These are phyloP conservation scores for Phytophthora fragariaefolia DNA, from an alignment of 352 stramenopile species.

Conservation along the genomic window DNA sequence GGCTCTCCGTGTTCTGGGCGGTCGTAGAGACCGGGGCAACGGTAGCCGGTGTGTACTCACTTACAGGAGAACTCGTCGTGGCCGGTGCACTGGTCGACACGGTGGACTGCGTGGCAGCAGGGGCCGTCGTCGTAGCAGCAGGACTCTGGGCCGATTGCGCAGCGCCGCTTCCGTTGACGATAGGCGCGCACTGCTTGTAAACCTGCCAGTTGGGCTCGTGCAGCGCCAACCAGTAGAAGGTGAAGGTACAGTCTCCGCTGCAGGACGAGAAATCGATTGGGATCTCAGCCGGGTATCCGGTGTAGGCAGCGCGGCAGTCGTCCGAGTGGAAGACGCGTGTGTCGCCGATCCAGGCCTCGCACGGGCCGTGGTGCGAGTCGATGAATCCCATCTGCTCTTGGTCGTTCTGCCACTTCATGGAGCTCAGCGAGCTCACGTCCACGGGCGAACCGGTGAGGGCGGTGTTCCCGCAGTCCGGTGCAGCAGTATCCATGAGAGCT, in stretches of 20 bases:
- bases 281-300: constrained; percentile 52
- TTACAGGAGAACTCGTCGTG: constrained; percentile 19
- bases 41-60: constrained; percentile 15
- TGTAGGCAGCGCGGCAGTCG: constrained; percentile 49
- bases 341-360: constrained; percentile 57
- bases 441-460: constrained; percentile 18
- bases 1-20: constrained; percentile 9
- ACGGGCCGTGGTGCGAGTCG: constrained; percentile 53
- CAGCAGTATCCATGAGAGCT: constrained; percentile 43
- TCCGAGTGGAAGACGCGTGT: constrained; percentile 44
- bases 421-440: constrained; percentile 43
- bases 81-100: background rate
- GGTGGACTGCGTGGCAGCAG: constrained; percentile 2
- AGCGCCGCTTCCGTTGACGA: constrained; percentile 34
- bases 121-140: constrained; percentile 3
- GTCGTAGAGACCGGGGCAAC: constrained; percentile 16
- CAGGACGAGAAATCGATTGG: constrained; percentile 60
- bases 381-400: constrained; percentile 48
- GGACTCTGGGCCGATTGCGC: constrained; percentile 16
- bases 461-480: constrained; percentile 35
- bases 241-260: constrained; percentile 53
- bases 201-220: constrained; percentile 61
- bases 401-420: constrained; percentile 61
- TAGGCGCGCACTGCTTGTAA: constrained; percentile 57
- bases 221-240: constrained; percentile 69